Evolutionary conservation across 352 stramenopile species (phyloP).

Genomic region (Pythium monospermum): DNA sequence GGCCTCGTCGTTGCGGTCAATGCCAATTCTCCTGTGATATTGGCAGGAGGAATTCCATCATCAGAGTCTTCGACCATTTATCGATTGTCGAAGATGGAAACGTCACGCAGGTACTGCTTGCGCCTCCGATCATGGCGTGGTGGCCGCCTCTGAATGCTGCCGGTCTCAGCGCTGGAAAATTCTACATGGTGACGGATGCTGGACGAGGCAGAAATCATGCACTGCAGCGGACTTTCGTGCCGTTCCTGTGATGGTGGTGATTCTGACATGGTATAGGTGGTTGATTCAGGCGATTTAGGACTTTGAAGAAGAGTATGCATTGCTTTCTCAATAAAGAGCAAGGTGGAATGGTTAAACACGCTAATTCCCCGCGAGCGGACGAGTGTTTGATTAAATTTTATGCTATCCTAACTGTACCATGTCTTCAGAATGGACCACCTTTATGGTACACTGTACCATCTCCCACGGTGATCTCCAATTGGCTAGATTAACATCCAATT

Average conservation of each 20-base stretch:
- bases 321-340: too few species aligned
- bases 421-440: constrained; percentile 4
- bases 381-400: too few species aligned
- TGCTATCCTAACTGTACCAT: too few species aligned
- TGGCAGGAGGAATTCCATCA: constrained; percentile 12
- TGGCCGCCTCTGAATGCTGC: not conserved
- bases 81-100: constrained; percentile 14
- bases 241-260: constrained; percentile 12
- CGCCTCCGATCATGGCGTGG: constrained; percentile 10
- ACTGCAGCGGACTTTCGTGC: constrained; percentile 5
- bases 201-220: constrained; percentile 8
- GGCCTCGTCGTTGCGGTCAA: constrained; percentile 8
- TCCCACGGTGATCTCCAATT: not conserved
- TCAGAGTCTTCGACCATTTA: constrained; percentile 17
- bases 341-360: too few species aligned
- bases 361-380: too few species aligned
- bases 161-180: constrained; percentile 13
- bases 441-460: constrained; percentile 1
- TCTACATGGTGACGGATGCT: constrained; percentile 18
- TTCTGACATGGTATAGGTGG: too few species aligned
- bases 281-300: too few species aligned
- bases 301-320: too few species aligned
- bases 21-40: constrained; percentile 12
- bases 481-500: not conserved
- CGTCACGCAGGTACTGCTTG: constrained; percentile 6